A percentile compares a stretch with the other conserved stretches of the same genome.
Conservation (phyloP, 1,284 basidiomycete genomes). For the Cutaneotrichosporon cavernicola region DNA sequence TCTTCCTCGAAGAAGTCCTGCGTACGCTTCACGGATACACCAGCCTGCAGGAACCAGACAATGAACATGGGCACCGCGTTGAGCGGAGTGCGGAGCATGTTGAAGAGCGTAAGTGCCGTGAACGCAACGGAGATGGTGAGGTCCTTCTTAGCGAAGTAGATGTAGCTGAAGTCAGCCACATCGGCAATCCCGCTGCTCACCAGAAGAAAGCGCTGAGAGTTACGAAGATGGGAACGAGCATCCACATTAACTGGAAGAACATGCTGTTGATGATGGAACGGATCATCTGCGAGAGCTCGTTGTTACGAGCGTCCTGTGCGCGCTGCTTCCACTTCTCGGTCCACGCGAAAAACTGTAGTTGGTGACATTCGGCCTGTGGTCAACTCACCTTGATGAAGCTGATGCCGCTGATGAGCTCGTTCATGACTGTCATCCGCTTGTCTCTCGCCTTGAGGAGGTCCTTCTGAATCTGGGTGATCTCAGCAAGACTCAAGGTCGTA, state of each 20-base stretch:
- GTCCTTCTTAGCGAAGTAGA: slow-evolving; percentile 50
- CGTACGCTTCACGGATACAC: slow-evolving; percentile 76
- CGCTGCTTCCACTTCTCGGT: slow-evolving; percentile 50
- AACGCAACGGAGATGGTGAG: slow-evolving; percentile 54
- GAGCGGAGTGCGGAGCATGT: slow-evolving; percentile 59
- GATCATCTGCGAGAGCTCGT: slow-evolving; percentile 46
- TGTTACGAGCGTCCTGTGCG: slow-evolving; percentile 43
- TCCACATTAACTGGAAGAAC: slow-evolving; percentile 43
- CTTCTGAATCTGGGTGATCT: slow-evolving; percentile 63
- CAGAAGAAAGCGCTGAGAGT: slow-evolving; percentile 53
- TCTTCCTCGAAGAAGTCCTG: slow-evolving; percentile 77
- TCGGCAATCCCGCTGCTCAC: slow-evolving; percentile 22
- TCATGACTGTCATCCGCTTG: slow-evolving; percentile 78
- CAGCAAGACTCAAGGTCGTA: slow-evolving; percentile 55
- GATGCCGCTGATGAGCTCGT: slow-evolving; percentile 72
- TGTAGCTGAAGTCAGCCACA: slow-evolving; percentile 38
- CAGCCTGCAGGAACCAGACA: slow-evolving; percentile 57
- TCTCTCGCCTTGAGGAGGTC: slow-evolving; percentile 71
- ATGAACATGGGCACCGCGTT: slow-evolving; percentile 44
- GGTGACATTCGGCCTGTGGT: neutral
- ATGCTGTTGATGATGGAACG: slow-evolving; percentile 43
- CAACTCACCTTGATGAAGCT: slow-evolving; percentile 38
- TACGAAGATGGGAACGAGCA: slow-evolving; percentile 47
- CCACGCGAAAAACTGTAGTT: slow-evolving; percentile 52
- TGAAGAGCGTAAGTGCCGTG: slow-evolving; percentile 53